A percentile compares a stretch with the other conserved stretches of the same genome.
phyloP scores from a whole-genome alignment of 1,284 basidiomycete species.

The Moniliophthora roreri region DNA sequence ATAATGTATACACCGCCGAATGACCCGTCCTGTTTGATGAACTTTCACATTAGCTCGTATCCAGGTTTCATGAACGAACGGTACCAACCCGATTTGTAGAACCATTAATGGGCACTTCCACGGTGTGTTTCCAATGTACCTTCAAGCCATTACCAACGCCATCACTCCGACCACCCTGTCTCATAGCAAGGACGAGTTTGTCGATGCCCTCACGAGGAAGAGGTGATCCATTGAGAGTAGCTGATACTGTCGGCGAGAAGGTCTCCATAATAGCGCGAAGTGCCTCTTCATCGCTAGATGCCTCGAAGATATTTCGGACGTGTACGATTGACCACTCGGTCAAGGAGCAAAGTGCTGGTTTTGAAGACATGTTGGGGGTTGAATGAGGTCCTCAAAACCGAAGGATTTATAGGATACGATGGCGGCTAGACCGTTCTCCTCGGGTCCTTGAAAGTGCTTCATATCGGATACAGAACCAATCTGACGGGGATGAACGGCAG shows the following conservation, averaged over 20 bases:
- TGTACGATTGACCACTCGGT: slow-evolving; percentile 54
- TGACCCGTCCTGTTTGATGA: slow-evolving; percentile 39
- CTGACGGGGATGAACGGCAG: no score
- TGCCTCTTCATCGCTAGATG: slow-evolving; percentile 41
- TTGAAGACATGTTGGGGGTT: background rate
- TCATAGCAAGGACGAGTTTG: slow-evolving; percentile 45
- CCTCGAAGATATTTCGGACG: slow-evolving; percentile 53
- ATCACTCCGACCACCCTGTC: slow-evolving; percentile 29
- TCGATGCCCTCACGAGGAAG: slow-evolving; percentile 41
- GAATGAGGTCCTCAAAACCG: background rate
- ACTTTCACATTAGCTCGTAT: slow-evolving; percentile 4
- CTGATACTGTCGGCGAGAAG: slow-evolving; percentile 41
- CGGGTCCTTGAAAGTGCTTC: no score
- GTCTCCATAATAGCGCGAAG: slow-evolving; percentile 45
- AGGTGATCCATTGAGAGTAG: slow-evolving; percentile 45
- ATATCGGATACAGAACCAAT: no score
- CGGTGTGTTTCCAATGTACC: slow-evolving; percentile 49
- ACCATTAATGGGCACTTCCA: slow-evolving; percentile 42
- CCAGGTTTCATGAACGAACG: slow-evolving; percentile 1
- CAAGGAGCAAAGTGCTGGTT: slow-evolving; percentile 36
- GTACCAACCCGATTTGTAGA: slow-evolving; percentile 40
- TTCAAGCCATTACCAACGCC: slow-evolving; percentile 35
- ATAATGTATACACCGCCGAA: slow-evolving; percentile 55
- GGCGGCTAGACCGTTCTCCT: no score
- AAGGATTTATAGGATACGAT: background rate